Evolutionary conservation across 495 filamentous ascomycete species (phyloP), one percentile per base, ranked within the genome.

Genomic region (Penicillium coprophilum): DNA sequence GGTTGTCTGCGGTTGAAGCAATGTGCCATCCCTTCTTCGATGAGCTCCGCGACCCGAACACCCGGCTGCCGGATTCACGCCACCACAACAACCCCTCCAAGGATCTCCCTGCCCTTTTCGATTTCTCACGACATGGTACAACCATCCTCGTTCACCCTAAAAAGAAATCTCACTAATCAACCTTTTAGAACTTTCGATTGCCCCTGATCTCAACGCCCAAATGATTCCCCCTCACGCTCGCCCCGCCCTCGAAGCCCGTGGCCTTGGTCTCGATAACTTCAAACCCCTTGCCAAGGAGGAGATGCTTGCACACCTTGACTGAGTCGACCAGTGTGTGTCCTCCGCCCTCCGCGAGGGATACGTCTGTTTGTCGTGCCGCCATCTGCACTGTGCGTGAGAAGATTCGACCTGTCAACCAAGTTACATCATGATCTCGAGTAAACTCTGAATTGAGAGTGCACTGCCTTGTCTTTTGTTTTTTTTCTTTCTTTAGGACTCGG

Each of bases 11-110:
- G 10, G 85, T 98, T 40, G 91, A 98, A 62, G 94, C 94, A 12
- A 96, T 98, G 91, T 90, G 93, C 59, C 95, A 98, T 64, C 90
- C 95, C 24, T 98, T 98, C 82, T 98, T 98, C 64, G 94, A 98
- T 67, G 95, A 98, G 73, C 82, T 98, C 43, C 82, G 94, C 52
- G 91, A 96, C 61, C 91, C 91, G 6, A 83, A 75, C 64, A 97
- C 92, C 43, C 87, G 84, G 64, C 80, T 98, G 55, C 94, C 93
- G 4, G 95, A 98, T 71, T 97, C 94, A 19, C 90, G 94, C 61
- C 91, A 96, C 73, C 81, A 87, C 31, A 89, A 86, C 65, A 82
- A 80, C 56, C 84, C 87, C 9, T 75, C 86, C 49, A 87, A 85
- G 71, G 93, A 97, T 58, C 76, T 98, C 36, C 94, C 94, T 8